Evolutionary conservation across 805 yeast species (phyloP), one percentile per base, ranked within the genome.

Genomic region (Candida loeiensis): DNA sequence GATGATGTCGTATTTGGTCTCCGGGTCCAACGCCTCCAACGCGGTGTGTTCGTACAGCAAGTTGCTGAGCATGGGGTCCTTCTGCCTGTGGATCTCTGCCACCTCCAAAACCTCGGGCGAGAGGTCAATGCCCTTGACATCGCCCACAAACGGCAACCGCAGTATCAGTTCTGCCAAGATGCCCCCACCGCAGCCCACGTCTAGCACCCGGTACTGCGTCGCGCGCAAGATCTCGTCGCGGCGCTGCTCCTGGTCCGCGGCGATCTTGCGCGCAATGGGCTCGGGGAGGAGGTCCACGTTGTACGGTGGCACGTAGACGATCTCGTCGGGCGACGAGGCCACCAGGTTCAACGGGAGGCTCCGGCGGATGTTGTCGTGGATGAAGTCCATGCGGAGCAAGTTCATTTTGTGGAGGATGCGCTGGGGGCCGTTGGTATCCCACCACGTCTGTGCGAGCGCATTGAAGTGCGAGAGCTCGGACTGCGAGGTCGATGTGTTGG

Each of bases 121-220:
- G 53, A 91, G 71, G 61, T 93, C 99, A 32, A 91, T 76, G 2
- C 95, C 99, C 36, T 67, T 71, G 4, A 93, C 96, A 1, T 66
- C 56, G 8, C 69, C 56, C 3, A 87, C 77, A 43, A 75, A 74
- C 4, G 75, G 74, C 50, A 85, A 63, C 48, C 99, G 69, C 0
- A 95, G 96, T 55, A 93, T 61, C 0, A 91, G 81, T 57, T 93
- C 99, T 4, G 90, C 69, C 14, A 93, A 65, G 18, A 93, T 81
- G 0, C 99, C 99, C n/a, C 99, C 99, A 14, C 99, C 99, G 59
- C 99, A 93, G 1, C 99, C 99, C 39, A 93, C 80, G 56, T 93
- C 99, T 41, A 93, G 64, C 1, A 80, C 89, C 12, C 61, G 58
- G 38, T 79, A 65, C 34, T 72, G 63, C 40, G 73, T 49, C 3